phyloP scores from a whole-genome alignment of 1,139 yeast species.

The Wickerhamiella pararugosa region DNA sequence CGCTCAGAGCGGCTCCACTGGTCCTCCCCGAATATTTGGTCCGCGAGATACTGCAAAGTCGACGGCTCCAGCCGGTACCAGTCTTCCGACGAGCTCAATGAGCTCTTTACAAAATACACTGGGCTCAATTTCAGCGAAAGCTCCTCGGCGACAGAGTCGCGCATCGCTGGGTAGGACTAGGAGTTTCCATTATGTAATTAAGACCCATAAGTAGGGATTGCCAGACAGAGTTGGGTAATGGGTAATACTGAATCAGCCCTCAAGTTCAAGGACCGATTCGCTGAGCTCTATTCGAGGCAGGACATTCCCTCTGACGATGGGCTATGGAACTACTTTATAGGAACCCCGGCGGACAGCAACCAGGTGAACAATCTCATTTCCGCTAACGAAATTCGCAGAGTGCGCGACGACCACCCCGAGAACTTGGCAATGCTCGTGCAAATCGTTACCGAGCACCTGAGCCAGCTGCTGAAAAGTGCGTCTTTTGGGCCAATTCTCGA shows the following conservation, averaged over 20 bases:
- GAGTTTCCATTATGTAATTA: too few species aligned
- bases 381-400: conserved; percentile 40
- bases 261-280: conserved; percentile 45
- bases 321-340: conserved; percentile 43
- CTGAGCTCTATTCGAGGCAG: conserved; percentile 40
- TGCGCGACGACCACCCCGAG: conserved; percentile 42
- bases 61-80: too few species aligned
- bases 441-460: conserved; percentile 27
- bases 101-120: too few species aligned
- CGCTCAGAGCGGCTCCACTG: too few species aligned
- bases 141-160: too few species aligned
- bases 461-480: conserved; percentile 19
- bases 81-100: too few species aligned
- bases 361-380: conserved; percentile 42
- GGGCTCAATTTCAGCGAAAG: too few species aligned
- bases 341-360: conserved; percentile 30
- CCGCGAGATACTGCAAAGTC: too few species aligned
- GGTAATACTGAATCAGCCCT: conserved; percentile 57
- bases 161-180: too few species aligned
- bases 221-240: conserved; percentile 29
- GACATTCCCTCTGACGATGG: conserved; percentile 33
- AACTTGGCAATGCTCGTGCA: conserved; percentile 43
- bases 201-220: too few species aligned
- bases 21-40: too few species aligned
- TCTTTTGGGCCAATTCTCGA: conserved; percentile 21